Percentiles rank a stretch among this genome's conserved stretches.
phyloP scores from a whole-genome alignment of 176 grass and related monocot species.

The Tillandsia fasciculata region DNA sequence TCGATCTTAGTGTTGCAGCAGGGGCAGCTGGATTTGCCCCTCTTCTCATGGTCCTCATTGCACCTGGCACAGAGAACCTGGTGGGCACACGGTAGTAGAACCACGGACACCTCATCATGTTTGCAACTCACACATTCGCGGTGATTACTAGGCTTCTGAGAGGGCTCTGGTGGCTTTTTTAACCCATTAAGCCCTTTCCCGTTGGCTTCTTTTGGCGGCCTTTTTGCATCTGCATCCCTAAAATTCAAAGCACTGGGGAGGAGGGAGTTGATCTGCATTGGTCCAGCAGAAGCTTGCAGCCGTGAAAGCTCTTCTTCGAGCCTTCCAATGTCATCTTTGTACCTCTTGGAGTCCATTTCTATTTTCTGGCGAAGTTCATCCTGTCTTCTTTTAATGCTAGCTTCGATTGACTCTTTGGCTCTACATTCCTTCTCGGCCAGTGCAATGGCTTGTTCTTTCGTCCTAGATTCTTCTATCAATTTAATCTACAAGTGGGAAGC shows the following conservation, averaged over 20 bases:
- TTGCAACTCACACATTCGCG: conserved; percentile 46
- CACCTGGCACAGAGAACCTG: conserved; percentile 53
- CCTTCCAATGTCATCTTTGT: conserved; percentile 59
- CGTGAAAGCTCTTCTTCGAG: conserved; percentile 48
- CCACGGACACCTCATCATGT: conserved; percentile 41
- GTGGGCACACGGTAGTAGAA: conserved; percentile 63
- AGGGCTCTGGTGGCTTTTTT: conserved; percentile 22
- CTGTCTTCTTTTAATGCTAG: conserved; percentile 34
- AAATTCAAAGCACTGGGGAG: conserved; percentile 8
- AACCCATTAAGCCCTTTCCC: conserved; percentile 18
- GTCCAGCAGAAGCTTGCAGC: conserved; percentile 30
- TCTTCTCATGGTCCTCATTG: conserved; percentile 58
- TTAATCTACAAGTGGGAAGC: conserved; percentile 36
- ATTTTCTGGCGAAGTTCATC: conserved; percentile 45
- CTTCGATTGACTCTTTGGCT: conserved; percentile 43
- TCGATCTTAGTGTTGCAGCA: conserved; percentile 55
- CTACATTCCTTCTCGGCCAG: conserved; percentile 51
- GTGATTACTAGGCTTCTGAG: conserved; percentile 27
- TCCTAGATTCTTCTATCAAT: conserved; percentile 49
- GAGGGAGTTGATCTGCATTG: conserved; percentile 11
- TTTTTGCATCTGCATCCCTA: conserved; percentile 11
- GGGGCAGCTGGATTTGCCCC: conserved; percentile 38
- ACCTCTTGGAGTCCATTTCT: conserved; percentile 53
- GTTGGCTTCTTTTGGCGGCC: conserved; percentile 31
- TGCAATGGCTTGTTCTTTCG: conserved; percentile 53